These are phyloP conservation scores for Stentor roeselii DNA, from an alignment of 73 alveolate species.

Conservation along the genomic window DNA sequence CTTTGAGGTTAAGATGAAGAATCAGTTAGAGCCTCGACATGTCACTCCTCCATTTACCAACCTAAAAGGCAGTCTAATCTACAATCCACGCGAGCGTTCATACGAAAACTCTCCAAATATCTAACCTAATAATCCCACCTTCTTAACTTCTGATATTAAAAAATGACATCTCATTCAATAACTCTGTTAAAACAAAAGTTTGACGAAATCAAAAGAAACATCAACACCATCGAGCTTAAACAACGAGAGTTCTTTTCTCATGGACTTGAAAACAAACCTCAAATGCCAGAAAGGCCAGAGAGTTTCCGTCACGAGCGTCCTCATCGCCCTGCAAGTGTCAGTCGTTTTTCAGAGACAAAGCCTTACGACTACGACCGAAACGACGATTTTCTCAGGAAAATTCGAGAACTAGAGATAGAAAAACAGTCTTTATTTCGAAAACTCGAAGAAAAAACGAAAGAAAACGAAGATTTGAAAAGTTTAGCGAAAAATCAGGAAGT, in stretches of 20 bases:
- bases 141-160: background rate
- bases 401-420: background rate
- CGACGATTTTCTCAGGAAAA: background rate
- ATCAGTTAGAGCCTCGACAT: background rate
- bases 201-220: slow-evolving; percentile 21
- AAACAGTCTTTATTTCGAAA: background rate
- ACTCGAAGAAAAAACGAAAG: background rate
- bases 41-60: background rate
- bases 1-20: background rate
- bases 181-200: slow-evolving; percentile 13
- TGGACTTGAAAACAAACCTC: too few species aligned
- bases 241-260: slow-evolving; percentile 17
- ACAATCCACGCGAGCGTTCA: background rate
- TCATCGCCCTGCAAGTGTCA: background rate
- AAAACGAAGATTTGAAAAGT: background rate
- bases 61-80: background rate
- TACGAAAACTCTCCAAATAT: background rate
- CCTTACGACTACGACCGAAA: background rate
- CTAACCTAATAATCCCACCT: background rate
- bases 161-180: background rate
- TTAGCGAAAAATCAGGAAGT: background rate
- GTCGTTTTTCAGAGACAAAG: background rate
- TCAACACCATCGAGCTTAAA: background rate
- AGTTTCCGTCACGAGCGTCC: background rate
- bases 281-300: too few species aligned